These are phyloP conservation scores for Boletellus sp. DNA, from an alignment of 768 basidiomycete species.

Conservation along the genomic window DNA sequence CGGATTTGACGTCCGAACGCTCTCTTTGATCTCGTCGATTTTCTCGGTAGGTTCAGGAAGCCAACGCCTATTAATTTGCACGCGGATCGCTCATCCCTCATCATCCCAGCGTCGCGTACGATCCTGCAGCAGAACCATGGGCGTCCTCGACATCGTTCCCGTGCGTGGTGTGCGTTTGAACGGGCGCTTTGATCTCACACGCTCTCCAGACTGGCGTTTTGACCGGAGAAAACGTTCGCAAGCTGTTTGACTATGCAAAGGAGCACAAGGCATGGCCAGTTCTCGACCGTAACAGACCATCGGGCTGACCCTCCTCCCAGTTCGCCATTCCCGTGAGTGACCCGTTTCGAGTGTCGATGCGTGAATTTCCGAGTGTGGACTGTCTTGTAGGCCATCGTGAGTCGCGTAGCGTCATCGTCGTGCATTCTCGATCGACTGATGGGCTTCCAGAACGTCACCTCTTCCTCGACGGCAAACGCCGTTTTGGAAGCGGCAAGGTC, in stretches of 20 bases:
- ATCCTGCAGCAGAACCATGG: constrained; percentile 44
- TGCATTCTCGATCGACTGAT: neutral
- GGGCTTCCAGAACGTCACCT: constrained; percentile 82
- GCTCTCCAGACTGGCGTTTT: constrained; percentile 78
- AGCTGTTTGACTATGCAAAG: constrained; percentile 93
- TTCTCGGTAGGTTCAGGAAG: constrained; percentile 12
- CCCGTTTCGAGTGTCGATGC: neutral
- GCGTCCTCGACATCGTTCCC: constrained; percentile 80
- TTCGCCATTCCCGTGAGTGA: constrained; percentile 81
- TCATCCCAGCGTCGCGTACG: constrained; percentile 12
- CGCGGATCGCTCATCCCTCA: constrained; percentile 3
- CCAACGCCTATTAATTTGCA: neutral
- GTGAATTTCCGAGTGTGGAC: neutral
- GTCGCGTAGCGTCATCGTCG: constrained; percentile 28
- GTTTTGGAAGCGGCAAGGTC: constrained; percentile 94
- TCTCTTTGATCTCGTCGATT: neutral
- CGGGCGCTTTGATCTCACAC: constrained; percentile 1
- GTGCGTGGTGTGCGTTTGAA: constrained; percentile 42
- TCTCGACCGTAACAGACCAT: neutral
- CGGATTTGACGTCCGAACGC: neutral
- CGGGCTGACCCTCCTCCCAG: constrained; percentile 34
- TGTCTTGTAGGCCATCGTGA: constrained; percentile 64
- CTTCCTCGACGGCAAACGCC: constrained; percentile 92
- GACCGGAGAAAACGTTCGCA: constrained; percentile 92
- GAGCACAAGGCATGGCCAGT: constrained; percentile 63